Evolutionary conservation across 805 yeast species (phyloP), one percentile per base, ranked within the genome.

Genomic region (Nakazawaea laoshanensis): DNA sequence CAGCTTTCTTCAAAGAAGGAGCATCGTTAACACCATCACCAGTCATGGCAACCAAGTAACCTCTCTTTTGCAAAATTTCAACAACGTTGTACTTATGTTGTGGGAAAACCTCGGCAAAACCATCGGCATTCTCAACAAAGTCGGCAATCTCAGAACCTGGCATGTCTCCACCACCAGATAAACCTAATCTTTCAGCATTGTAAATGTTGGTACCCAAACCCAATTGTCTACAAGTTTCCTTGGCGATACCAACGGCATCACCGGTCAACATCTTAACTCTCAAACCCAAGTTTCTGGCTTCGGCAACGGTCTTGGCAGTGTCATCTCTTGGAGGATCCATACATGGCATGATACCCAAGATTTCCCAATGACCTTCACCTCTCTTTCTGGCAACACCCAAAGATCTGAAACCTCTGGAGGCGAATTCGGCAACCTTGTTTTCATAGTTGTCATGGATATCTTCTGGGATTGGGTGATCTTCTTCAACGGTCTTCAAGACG

Each of bases 1-100:
- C 87, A 52, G 94, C 94, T 76, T 86, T 86, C 86, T 86, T 86
- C 68, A 86, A 76, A 46, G 95, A 86, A 56, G 96, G 96, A 54
- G 95, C 95, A 69, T 86, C 96, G 74, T 86, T 86, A 61, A 86
- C 95, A 84, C 96, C 96, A 62, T 86, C 96, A 82, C 96, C 96
- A 73, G 96, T 86, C 96, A 86, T 86, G 66, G 95, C 96, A 68
- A 87, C 94, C 68, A 86, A 75, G 79, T 82, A 85, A 67, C 95
- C 95, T 76, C 95, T 80, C 62, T 79, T 74, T 74, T 86, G 95
- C 65, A 86, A 75, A 61, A 85, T 84, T 70, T 85, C 95, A 65
- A 86, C 96, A 55, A 88, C 95, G 61, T 80, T 84, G 73, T 83
- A 85, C 71, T 86, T 86, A 74, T 86, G 95, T 74, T 86, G 95